These are phyloP conservation scores for Leccinum truebloodii DNA, from an alignment of 768 basidiomycete genomes.

Conservation along the genomic window DNA sequence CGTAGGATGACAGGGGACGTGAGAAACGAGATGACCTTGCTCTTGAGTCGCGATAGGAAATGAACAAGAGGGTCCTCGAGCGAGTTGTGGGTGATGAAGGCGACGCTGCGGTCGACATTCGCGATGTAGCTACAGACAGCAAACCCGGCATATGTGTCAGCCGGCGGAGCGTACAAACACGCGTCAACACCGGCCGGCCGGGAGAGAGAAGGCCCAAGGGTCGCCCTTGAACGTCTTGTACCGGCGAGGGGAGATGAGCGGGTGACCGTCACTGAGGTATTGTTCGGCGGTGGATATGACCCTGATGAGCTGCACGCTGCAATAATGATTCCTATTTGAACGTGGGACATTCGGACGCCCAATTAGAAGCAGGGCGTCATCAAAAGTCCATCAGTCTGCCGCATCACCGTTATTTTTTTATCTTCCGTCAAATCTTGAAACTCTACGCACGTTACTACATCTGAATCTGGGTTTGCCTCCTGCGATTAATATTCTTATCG, in stretches of 20 bases:
- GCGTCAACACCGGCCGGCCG: slow-evolving; percentile 21
- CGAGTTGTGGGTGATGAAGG: slow-evolving; percentile 60
- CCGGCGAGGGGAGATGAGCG: background rate
- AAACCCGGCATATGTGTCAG: slow-evolving; percentile 20
- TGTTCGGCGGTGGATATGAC: slow-evolving; percentile 1
- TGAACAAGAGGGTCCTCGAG: slow-evolving; percentile 89
- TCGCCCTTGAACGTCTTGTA: background rate
- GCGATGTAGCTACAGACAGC: slow-evolving; percentile 19
- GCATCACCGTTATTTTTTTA: slow-evolving; percentile 16
- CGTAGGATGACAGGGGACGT: slow-evolving; percentile 42
- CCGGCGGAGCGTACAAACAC: slow-evolving; percentile 20
- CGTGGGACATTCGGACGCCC: slow-evolving; percentile 7
- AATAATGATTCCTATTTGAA: background rate
- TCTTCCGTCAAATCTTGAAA: slow-evolving; percentile 24
- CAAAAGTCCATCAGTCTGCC: slow-evolving; percentile 7
- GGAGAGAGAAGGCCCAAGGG: background rate
- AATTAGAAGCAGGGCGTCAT: slow-evolving; percentile 3
- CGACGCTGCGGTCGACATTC: slow-evolving; percentile 34
- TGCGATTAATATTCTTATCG: slow-evolving; percentile 27
- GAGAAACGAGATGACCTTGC: slow-evolving; percentile 45
- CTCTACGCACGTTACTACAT: slow-evolving; percentile 14
- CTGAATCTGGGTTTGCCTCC: slow-evolving; percentile 8
- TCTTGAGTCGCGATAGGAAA: slow-evolving; percentile 86
- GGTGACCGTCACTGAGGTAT: background rate
- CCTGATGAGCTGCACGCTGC: background rate